Base-by-base conservation (phyloP, 352 stramenopile species). In the Phytopythium vexans region DNA sequence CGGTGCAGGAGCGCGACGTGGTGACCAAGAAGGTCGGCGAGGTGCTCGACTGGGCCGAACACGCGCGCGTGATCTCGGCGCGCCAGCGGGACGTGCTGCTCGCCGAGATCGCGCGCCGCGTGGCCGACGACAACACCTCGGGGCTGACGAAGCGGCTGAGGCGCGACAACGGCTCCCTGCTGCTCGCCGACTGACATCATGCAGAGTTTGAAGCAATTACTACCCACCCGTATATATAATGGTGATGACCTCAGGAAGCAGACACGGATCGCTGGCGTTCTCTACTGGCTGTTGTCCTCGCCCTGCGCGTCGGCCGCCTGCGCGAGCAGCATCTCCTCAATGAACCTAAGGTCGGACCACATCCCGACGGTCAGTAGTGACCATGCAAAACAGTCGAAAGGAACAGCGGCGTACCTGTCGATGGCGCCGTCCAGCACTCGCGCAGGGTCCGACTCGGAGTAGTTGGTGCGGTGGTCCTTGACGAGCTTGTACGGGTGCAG, bases 401-500 rank as follows among this genome's bases (percentile, higher is more conserved):
- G 12, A 21, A 12, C 11, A 11, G 14, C 8, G 3, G 21, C 57
- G 46, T 65, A 75, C 52, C 60, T 57, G 39, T 95, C 78, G 16
- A 96, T 74, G 43, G 97, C 74, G 21, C 95, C 95, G 60, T 98
- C 88, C 12, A 99, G 68, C 54, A 99, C 91, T 16, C 75, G 78
- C 39, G 92, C 57, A 0, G 86, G 79, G 67, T 98, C 81, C 9
- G 68, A 83, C 46, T 86, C 91, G n/a, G 96, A 85, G 65, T 88
- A 88, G 21, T 95, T 94, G 2, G 88, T 98, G 44, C 92, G 76
- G 64, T 96, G 82, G 64, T 99, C 95, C 58, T 99, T 99, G 38
- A 99, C 92, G 69, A 99, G 85, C 65, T 98, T 98, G 79, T 99
- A 99, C 12, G 97, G 97, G 61, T 99, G 94, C 64, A 99, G 65